Conservation (phyloP, 2,329 filamentous ascomycete species). For the Colletotrichum orbiculare region DNA sequence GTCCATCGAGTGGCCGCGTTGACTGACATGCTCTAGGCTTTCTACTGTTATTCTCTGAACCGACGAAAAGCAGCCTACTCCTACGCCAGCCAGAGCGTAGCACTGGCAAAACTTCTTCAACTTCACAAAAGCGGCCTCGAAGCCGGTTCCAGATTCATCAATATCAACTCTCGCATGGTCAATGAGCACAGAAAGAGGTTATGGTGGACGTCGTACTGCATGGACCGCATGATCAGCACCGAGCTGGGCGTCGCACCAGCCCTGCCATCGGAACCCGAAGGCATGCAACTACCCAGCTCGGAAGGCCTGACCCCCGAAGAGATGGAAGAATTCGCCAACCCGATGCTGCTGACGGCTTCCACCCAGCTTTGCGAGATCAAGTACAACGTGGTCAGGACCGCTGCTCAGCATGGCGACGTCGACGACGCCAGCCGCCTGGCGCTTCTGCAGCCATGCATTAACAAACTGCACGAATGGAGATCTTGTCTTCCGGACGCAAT, state of each 20-base stretch:
- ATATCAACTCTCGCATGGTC: not conserved
- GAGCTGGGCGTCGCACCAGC: slow-evolving; percentile 32
- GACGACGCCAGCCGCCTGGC: slow-evolving; percentile 1
- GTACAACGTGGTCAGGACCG: slow-evolving; percentile 24
- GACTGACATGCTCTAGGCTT: slow-evolving; percentile 8
- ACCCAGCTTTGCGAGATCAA: slow-evolving; percentile 33
- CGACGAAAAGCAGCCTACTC: slow-evolving; percentile 35
- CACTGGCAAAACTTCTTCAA: slow-evolving; percentile 28
- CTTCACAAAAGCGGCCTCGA: slow-evolving; percentile 13
- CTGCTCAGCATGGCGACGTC: slow-evolving; percentile 8
- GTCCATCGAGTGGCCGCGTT: fast-evolving
- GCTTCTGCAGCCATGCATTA: slow-evolving; percentile 18
- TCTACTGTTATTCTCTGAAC: slow-evolving; percentile 36
- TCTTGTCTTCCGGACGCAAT: slow-evolving; percentile 2
- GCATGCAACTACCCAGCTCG: slow-evolving; percentile 10
- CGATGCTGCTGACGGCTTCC: slow-evolving; percentile 12
- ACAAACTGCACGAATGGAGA: slow-evolving; percentile 29
- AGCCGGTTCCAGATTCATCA: not conserved
- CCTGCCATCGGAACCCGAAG: slow-evolving; percentile 9
- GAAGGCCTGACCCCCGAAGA: not conserved
- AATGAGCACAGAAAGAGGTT: slow-evolving; percentile 32
- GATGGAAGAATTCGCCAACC: slow-evolving; percentile 30
- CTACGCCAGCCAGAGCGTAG: slow-evolving; percentile 33
- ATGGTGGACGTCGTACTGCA: slow-evolving; percentile 37
- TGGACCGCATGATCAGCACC: slow-evolving; percentile 31